Percentiles rank a stretch among this genome's conserved stretches.
Conservation (phyloP, 2,329 filamentous ascomycete species). For the Fusarium tjaetaba region DNA sequence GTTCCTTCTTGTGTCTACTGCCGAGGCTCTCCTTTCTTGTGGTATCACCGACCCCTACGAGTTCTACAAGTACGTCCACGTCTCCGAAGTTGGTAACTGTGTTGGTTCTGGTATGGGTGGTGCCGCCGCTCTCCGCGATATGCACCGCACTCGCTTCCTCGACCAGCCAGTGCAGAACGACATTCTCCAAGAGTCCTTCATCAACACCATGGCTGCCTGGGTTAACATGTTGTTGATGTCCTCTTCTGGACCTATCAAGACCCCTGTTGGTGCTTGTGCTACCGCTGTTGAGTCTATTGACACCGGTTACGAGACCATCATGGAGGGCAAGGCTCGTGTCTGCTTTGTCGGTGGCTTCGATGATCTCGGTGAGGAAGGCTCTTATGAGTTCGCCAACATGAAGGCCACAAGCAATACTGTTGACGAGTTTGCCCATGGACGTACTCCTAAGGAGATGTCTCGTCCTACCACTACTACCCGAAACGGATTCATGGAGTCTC, state of each 20-base stretch:
- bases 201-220: slow-evolving; percentile 99
- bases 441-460: slow-evolving; percentile 97
- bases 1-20: slow-evolving; percentile 92
- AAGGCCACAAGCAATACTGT: slow-evolving; percentile 98
- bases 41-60: slow-evolving; percentile 99
- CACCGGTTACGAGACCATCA: slow-evolving; percentile 97
- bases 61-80: slow-evolving; percentile 99
- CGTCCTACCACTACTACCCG: slow-evolving; percentile 95
- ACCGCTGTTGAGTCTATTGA: slow-evolving; percentile 98
- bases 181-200: slow-evolving; percentile 98
- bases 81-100: slow-evolving; percentile 98
- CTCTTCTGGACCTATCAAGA: slow-evolving; percentile 98
- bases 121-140: slow-evolving; percentile 88
- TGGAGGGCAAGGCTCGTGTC: slow-evolving; percentile 96
- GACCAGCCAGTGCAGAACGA: slow-evolving; percentile 99
- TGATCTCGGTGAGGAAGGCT: slow-evolving; percentile 99
- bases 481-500: slow-evolving; percentile 99
- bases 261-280: slow-evolving; percentile 95
- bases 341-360: slow-evolving; percentile 99
- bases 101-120: slow-evolving; percentile 99
- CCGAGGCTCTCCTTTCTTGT: slow-evolving; percentile 87
- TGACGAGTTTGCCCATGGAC: slow-evolving; percentile 93
- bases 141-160: slow-evolving; percentile 98
- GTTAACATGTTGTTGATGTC: slow-evolving; percentile 99
- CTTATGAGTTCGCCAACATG: slow-evolving; percentile 99